Base-by-base conservation (phyloP, 768 basidiomycete species). In the Leccinum disarticulatum region DNA sequence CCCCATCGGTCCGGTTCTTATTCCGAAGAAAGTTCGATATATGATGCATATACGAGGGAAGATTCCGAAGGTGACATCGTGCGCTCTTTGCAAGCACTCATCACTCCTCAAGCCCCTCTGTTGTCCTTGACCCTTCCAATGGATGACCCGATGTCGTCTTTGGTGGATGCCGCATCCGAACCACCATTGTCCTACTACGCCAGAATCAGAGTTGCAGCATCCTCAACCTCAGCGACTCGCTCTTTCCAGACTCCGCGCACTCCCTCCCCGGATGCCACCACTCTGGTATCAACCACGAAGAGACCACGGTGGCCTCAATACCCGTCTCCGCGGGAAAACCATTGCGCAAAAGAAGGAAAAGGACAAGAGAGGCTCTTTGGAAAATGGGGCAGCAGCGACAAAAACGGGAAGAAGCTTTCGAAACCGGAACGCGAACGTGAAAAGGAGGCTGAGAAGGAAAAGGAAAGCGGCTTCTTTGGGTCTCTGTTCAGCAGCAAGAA, bases 401-500 rank as follows among this genome's bases (percentile, higher is more conserved):
- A 88, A 70, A 76, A 76, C 38, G 76, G 77, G 54, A 90, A 87
- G 76, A 88, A 85, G 66, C 74, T 68, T 74, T 81, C 70, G 65
- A 78, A 75, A 58, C 59, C 47, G 38, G 76, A 73, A 61, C 77
- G 73, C 63, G 81, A 77, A 61, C 77, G 69, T 54, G 81, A 83
- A 66, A 82, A 81, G 70, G 81, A 83, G 62, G 78, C 54, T 17
- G 83, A 87, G 64, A 84, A 83, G 68, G 81, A 80, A 57, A 80
- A 80, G 63, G 88, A 90, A n/a, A 76, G 84, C 19, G 82, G 93
- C 2, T 97, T 98, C 79, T 93, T 98, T 64, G 93, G 94, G 2
- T 93, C 92, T 11, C 79, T 98, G 4, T 98, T 98, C 71, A 87
- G 93, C 25, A 81, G 87, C 64, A 87, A 83, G 72, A 93, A 91